phyloP scores from a whole-genome alignment of 2,329 filamentous ascomycete species.

The Chaetomium globosum region DNA sequence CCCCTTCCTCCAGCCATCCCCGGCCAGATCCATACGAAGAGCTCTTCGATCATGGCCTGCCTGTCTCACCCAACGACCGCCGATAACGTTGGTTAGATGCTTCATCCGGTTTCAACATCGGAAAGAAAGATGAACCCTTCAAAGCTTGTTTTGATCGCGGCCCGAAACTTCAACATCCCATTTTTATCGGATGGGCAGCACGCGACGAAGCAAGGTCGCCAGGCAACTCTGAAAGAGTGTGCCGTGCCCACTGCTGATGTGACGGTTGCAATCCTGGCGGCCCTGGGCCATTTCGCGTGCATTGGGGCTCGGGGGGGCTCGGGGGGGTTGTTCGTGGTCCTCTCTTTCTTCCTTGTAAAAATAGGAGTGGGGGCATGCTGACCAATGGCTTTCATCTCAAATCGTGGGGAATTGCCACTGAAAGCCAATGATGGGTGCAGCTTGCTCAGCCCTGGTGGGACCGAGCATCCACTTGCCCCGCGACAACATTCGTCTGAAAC shows the following conservation, averaged over 20 bases:
- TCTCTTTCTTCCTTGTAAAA: slow-evolving; percentile 5
- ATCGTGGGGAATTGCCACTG: background rate
- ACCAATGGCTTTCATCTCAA: background rate
- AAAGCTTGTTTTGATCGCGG: background rate
- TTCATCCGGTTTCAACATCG: background rate
- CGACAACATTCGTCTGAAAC: background rate
- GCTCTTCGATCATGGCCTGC: background rate
- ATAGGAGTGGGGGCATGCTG: slow-evolving; percentile 6
- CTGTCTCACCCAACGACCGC: background rate
- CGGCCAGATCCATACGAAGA: no score
- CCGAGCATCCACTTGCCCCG: background rate
- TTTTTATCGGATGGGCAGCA: background rate
- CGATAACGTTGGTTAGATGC: background rate
- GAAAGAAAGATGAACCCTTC: background rate
- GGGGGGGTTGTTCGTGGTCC: background rate
- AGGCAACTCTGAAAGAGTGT: background rate
- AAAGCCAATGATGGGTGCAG: background rate
- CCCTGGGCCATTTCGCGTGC: slow-evolving; percentile 17
- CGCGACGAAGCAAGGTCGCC: background rate
- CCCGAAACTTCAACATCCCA: background rate
- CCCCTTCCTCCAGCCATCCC: background rate
- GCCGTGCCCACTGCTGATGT: background rate
- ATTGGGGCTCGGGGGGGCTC: background rate
- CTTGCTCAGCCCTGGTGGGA: slow-evolving; percentile 12
- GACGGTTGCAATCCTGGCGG: slow-evolving; percentile 10